phyloP scores from a whole-genome alignment of 768 basidiomycete species.

The Obba rivulosa region DNA sequence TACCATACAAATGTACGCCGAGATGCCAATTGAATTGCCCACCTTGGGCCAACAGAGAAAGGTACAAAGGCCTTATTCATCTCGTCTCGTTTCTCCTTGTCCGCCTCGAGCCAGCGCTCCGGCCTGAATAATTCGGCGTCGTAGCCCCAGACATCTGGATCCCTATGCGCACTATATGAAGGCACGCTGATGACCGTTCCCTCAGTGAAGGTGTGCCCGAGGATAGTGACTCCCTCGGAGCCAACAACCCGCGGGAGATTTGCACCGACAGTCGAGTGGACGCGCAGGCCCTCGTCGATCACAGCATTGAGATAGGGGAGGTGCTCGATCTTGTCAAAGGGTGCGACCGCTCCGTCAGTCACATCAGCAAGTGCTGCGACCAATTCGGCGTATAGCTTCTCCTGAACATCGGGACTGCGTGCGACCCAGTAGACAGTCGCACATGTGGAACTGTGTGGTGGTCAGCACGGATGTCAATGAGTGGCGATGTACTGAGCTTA shows the following conservation, averaged over 20 bases:
- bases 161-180: slow-evolving; percentile 21
- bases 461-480: background rate
- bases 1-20: background rate
- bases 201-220: slow-evolving; percentile 15
- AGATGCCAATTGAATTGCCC: background rate
- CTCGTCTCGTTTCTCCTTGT: background rate
- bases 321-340: slow-evolving; percentile 2
- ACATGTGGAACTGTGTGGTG: background rate
- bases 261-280: slow-evolving; percentile 24
- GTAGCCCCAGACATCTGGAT: slow-evolving; percentile 23
- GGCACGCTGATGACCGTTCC: slow-evolving; percentile 24
- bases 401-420: slow-evolving; percentile 1
- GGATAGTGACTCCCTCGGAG: slow-evolving; percentile 15
- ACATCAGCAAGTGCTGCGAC: slow-evolving; percentile 3
- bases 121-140: slow-evolving; percentile 24
- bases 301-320: slow-evolving; percentile 22
- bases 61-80: slow-evolving; percentile 10
- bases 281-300: slow-evolving; percentile 27
- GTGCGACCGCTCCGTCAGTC: background rate
- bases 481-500: slow-evolving; percentile 1
- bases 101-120: slow-evolving; percentile 25
- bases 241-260: slow-evolving; percentile 26
- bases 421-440: slow-evolving; percentile 3
- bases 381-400: slow-evolving; percentile 6
- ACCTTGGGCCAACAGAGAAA: slow-evolving; percentile 12